A percentile compares a stretch with the other conserved stretches of the same genome.
These are phyloP conservation scores for Rachicladosporium sp. DNA, from an alignment of 2,329 filamentous ascomycete species.

Conservation along the genomic window DNA sequence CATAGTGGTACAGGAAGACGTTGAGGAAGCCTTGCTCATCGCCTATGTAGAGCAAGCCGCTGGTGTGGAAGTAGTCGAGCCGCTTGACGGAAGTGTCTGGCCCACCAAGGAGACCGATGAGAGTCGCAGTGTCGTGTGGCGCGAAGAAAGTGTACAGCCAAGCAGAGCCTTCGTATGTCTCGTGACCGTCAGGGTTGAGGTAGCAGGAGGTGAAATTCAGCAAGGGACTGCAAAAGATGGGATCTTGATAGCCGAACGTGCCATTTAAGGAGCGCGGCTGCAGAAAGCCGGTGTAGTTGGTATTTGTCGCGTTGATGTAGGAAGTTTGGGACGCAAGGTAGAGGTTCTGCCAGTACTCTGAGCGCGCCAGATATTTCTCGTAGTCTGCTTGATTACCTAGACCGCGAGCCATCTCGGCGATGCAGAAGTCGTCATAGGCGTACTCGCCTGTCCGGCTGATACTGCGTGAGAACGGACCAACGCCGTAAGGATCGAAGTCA, in stretches of 20 bases:
- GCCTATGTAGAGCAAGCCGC: conserved; percentile 32
- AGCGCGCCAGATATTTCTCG: conserved; percentile 44
- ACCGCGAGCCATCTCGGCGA: conserved; percentile 48
- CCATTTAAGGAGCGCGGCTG: conserved; percentile 55
- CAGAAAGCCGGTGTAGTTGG: conserved; percentile 58
- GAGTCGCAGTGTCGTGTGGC: conserved; percentile 29
- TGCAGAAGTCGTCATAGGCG: conserved; percentile 63
- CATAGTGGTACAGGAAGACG: conserved; percentile 35
- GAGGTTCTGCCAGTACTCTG: conserved; percentile 56
- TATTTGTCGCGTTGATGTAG: conserved; percentile 50
- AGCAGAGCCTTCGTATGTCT: conserved; percentile 59
- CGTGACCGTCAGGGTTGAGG: conserved; percentile 95
- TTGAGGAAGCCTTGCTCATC: conserved; percentile 36
- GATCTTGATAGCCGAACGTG: conserved; percentile 58
- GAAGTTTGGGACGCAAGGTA: conserved; percentile 46
- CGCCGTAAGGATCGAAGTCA: conserved; percentile 57
- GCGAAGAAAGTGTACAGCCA: conserved; percentile 63
- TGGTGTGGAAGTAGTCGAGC: conserved; percentile 34
- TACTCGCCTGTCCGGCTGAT: conserved; percentile 63
- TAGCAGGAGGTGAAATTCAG: conserved; percentile 58
- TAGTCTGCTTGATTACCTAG: conserved; percentile 44
- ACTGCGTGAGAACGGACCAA: conserved; percentile 51
- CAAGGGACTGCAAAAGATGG: conserved; percentile 41
- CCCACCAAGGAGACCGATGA: conserved; percentile 31
- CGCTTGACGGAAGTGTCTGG: conserved; percentile 28